These are phyloP conservation scores for Forsythia suspensa DNA, from an alignment of 257 asterid species.

Conservation along the genomic window DNA sequence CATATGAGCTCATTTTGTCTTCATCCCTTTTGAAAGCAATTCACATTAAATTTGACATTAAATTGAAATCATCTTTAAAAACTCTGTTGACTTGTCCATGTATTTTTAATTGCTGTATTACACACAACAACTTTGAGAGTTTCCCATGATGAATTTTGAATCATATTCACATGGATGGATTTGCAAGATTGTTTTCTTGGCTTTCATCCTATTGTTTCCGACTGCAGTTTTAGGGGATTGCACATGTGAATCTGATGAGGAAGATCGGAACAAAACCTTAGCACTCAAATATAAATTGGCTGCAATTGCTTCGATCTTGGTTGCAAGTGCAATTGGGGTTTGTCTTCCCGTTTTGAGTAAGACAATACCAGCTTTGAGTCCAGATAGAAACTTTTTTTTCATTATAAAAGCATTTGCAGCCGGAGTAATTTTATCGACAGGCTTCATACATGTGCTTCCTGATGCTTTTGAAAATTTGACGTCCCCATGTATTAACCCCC, in stretches of 20 bases:
- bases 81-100: too few relatives aligned
- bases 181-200: not conserved
- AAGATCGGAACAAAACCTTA: slow-evolving; percentile 6
- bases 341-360: slow-evolving; percentile 35
- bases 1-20: too few relatives aligned
- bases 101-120: too few relatives aligned
- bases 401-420: slow-evolving; percentile 52
- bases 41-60: too few relatives aligned
- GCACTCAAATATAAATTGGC: slow-evolving; percentile 32
- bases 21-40: too few relatives aligned
- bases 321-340: slow-evolving; percentile 34
- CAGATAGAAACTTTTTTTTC: slow-evolving; percentile 39
- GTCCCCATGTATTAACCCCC: slow-evolving; percentile 30
- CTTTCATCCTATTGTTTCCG: not conserved
- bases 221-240: slow-evolving; percentile 19
- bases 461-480: slow-evolving; percentile 37
- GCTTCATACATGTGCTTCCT: slow-evolving; percentile 44
- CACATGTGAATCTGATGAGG: slow-evolving; percentile 26
- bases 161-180: not conserved
- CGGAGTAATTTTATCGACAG: slow-evolving; percentile 51
- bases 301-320: slow-evolving; percentile 32
- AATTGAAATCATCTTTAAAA: too few relatives aligned
- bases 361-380: slow-evolving; percentile 27
- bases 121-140: too few relatives aligned
- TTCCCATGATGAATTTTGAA: not conserved